Conservation (phyloP, 2,329 filamentous ascomycete species). For the Stachybotrys chlorohalonatus region DNA sequence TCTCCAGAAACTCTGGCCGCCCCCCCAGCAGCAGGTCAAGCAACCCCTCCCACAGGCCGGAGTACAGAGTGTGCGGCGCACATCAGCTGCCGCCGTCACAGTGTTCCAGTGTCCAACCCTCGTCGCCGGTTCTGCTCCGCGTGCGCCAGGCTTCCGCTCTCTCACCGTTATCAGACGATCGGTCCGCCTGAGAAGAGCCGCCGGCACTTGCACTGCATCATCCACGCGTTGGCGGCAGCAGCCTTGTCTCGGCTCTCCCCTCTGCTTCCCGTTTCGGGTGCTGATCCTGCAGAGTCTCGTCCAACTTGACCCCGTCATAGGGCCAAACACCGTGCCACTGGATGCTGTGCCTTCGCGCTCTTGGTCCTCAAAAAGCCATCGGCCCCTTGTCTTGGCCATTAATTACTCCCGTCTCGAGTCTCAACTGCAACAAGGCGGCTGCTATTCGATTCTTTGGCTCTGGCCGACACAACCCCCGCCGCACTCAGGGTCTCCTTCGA, state of each 20-base stretch:
- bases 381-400: background rate
- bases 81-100: background rate
- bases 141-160: background rate
- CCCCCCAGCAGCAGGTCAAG: background rate
- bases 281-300: background rate
- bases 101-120: background rate
- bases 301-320: background rate
- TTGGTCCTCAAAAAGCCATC: background rate
- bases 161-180: conserved; percentile 20
- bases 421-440: background rate
- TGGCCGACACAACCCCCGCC: conserved; percentile 26
- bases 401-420: background rate
- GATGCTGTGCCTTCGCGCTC: background rate
- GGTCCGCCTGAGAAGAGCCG: conserved; percentile 13
- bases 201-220: background rate
- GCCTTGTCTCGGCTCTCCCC: background rate
- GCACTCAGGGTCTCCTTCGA: conserved; percentile 45
- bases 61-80: background rate
- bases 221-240: background rate
- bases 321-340: background rate
- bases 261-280: no score
- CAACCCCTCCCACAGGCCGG: background rate
- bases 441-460: conserved; percentile 31
- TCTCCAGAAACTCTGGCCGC: conserved; percentile 2
- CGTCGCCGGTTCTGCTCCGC: background rate